These are phyloP conservation scores for Colletotrichum sp. DNA, from an alignment of 2,329 filamentous ascomycete species.

Conservation along the genomic window DNA sequence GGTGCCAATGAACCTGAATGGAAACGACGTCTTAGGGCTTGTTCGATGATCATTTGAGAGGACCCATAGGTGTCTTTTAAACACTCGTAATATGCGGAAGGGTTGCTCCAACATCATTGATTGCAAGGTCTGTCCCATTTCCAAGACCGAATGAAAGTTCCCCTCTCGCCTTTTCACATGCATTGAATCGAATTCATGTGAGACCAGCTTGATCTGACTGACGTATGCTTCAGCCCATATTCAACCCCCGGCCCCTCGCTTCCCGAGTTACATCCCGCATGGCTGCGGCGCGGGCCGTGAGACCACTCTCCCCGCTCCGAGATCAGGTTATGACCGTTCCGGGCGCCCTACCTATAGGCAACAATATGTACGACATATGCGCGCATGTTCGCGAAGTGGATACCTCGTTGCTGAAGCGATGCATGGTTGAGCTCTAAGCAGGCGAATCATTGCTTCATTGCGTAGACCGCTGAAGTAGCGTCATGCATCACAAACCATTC, in stretches of 20 bases:
- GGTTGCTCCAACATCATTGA: not conserved
- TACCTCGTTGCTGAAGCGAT: not conserved
- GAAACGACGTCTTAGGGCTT: fast-evolving
- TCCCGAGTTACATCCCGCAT: not conserved
- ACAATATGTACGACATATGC: not conserved
- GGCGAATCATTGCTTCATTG: not conserved
- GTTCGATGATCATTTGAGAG: not conserved
- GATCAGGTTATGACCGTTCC: not conserved
- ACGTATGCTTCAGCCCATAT: not conserved
- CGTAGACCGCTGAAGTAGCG: not conserved
- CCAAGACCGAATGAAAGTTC: not conserved
- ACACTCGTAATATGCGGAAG: not conserved
- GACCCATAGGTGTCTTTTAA: not conserved
- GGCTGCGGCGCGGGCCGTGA: not conserved
- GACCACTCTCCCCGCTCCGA: not conserved
- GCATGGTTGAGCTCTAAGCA: not conserved
- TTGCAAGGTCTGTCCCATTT: not conserved
- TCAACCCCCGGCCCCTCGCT: not conserved
- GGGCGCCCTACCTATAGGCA: not conserved
- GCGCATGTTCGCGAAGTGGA: not conserved
- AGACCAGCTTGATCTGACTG: not conserved
- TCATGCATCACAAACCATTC: not conserved
- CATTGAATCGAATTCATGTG: not conserved
- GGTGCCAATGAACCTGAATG: not conserved
- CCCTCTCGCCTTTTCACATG: not conserved